phyloP scores from a whole-genome alignment of 2,329 filamentous ascomycete species.

The Alternaria atra region DNA sequence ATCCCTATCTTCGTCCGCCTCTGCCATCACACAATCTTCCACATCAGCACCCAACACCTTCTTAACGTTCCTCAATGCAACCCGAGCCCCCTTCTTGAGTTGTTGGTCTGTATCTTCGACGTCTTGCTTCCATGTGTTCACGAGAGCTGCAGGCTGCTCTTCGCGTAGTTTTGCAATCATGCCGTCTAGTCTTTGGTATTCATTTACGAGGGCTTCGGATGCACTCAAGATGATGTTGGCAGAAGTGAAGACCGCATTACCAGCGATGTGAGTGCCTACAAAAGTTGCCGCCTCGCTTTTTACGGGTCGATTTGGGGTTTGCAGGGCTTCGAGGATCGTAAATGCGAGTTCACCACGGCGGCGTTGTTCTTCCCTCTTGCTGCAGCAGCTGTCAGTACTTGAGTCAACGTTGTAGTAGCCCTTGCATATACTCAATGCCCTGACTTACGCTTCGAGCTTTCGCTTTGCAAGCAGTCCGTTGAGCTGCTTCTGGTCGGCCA shows the following conservation, averaged over 20 bases:
- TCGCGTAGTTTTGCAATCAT: constrained; percentile 26
- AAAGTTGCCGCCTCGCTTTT: constrained; percentile 15
- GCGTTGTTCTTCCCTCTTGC: constrained; percentile 23
- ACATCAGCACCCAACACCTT: constrained; percentile 35
- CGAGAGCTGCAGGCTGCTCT: constrained; percentile 23
- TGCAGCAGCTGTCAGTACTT: constrained; percentile 10
- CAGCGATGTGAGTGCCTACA: constrained; percentile 23
- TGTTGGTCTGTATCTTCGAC: constrained; percentile 31
- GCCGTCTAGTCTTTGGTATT: constrained; percentile 39
- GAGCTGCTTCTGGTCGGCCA: constrained; percentile 25
- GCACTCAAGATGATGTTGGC: constrained; percentile 22
- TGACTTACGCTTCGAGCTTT: constrained; percentile 33
- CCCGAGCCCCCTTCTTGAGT: constrained; percentile 38
- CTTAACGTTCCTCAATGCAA: constrained; percentile 40
- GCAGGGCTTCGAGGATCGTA: constrained; percentile 29
- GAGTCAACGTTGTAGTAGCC: not conserved
- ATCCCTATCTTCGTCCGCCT: constrained; percentile 7
- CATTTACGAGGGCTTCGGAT: constrained; percentile 29
- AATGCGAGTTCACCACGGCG: constrained; percentile 35
- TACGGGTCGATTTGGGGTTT: constrained; percentile 16
- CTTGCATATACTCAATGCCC: not conserved
- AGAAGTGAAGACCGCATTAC: constrained; percentile 26
- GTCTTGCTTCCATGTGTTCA: constrained; percentile 37
- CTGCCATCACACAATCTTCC: constrained; percentile 7
- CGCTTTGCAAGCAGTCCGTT: constrained; percentile 30